A percentile compares a stretch with the other conserved stretches of the same genome.
Conservation (phyloP, 192 early-diverging fungal genomes). For the Phycomyces nitens region DNA sequence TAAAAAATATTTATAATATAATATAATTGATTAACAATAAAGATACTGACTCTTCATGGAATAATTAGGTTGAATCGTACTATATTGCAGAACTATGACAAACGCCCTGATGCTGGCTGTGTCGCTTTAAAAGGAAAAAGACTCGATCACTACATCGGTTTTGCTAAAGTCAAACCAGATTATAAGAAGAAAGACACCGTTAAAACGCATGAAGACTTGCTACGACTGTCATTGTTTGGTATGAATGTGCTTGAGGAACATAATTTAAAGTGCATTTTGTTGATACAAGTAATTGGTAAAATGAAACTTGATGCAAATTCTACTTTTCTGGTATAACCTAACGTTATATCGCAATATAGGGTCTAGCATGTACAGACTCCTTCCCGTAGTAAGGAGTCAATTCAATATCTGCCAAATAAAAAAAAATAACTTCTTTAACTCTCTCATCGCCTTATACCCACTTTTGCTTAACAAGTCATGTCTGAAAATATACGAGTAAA, state of each 20-base stretch:
- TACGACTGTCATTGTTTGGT: slow-evolving; percentile 2
- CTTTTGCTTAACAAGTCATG: too few species aligned
- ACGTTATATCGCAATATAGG: too few species aligned
- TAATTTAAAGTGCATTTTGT: not conserved
- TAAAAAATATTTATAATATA: slow-evolving; percentile 11
- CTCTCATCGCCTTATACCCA: too few species aligned
- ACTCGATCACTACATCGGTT: not conserved
- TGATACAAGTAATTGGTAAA: slow-evolving; percentile 3
- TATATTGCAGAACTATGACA: slow-evolving; percentile 11
- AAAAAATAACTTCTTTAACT: too few species aligned
- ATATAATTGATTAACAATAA: slow-evolving; percentile 10
- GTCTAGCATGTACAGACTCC: too few species aligned
- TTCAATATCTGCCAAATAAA: too few species aligned
- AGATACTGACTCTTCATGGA: slow-evolving; percentile 9
- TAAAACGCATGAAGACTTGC: not conserved
- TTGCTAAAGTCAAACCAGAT: not conserved
- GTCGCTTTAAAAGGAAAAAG: slow-evolving; percentile 9
- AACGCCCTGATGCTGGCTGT: slow-evolving; percentile 8
- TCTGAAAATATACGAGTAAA: too few species aligned
- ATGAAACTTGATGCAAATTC: not conserved
- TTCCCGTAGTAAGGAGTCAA: too few species aligned
- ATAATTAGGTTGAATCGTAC: slow-evolving; percentile 9
- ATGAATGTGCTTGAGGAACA: not conserved
- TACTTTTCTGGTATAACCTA: not conserved
- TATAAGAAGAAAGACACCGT: not conserved